phyloP scores from a whole-genome alignment of 2,329 filamentous ascomycete genomes.

The Penicillium psychrosexuale region DNA sequence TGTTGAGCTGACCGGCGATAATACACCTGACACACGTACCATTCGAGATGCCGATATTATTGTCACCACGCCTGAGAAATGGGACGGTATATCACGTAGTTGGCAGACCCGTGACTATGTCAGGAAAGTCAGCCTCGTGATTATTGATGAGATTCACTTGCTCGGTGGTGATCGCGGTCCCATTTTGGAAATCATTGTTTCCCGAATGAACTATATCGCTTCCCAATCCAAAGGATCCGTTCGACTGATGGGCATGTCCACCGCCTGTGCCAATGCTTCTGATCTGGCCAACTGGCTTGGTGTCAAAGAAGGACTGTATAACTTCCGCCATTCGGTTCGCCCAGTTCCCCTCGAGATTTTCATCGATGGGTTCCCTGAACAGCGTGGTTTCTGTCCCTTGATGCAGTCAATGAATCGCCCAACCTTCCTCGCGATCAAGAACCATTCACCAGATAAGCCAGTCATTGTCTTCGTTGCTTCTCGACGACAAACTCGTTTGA shows the following conservation, averaged over 20 bases:
- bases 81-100: slow-evolving; percentile 98
- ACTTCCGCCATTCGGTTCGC: slow-evolving; percentile 94
- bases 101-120: slow-evolving; percentile 99
- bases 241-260: slow-evolving; percentile 95
- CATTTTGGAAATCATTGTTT: slow-evolving; percentile 94
- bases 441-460: slow-evolving; percentile 91
- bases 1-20: slow-evolving; percentile 95
- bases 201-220: slow-evolving; percentile 96
- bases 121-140: slow-evolving; percentile 88
- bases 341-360: slow-evolving; percentile 94
- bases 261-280: slow-evolving; percentile 90
- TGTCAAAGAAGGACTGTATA: slow-evolving; percentile 92
- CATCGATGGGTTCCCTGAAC: slow-evolving; percentile 95
- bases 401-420: slow-evolving; percentile 99
- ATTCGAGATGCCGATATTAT: slow-evolving; percentile 97
- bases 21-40: slow-evolving; percentile 92
- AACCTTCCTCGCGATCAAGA: slow-evolving; percentile 94
- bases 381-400: slow-evolving; percentile 89
- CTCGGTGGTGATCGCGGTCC: slow-evolving; percentile 95
- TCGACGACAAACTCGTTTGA: slow-evolving; percentile 87
- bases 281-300: slow-evolving; percentile 96
- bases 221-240: slow-evolving; percentile 88
- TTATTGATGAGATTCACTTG: slow-evolving; percentile 97
- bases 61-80: slow-evolving; percentile 98
- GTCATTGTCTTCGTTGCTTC: slow-evolving; percentile 99